Conservation (phyloP, 805 yeast genomes). For the Wickerhamiella bombiphila region DNA sequence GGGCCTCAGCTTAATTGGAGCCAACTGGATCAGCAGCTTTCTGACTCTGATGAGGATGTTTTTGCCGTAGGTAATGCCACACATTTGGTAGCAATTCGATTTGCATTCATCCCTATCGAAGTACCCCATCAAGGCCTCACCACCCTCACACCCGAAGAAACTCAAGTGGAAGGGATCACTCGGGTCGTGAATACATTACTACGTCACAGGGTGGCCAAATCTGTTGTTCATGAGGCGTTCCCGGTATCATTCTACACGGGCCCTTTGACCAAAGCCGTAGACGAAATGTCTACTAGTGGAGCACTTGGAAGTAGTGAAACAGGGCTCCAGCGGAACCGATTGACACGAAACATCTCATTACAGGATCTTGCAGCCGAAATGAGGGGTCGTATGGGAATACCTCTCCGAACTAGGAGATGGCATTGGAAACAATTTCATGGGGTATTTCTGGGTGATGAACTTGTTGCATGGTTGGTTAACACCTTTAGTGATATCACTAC, state of each 20-base stretch:
- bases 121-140: slow-evolving; percentile 44
- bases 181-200: slow-evolving; percentile 12
- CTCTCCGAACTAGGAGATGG: slow-evolving; percentile 73
- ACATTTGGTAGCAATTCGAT: slow-evolving; percentile 53
- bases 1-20: slow-evolving; percentile 55
- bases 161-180: slow-evolving; percentile 73
- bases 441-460: slow-evolving; percentile 73
- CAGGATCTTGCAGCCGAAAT: slow-evolving; percentile 46
- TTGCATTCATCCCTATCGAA: slow-evolving; percentile 72
- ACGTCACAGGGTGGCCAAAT: slow-evolving; percentile 11
- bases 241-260: slow-evolving; percentile 68
- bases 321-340: slow-evolving; percentile 13
- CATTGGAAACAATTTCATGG: slow-evolving; percentile 66
- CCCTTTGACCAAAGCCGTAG: slow-evolving; percentile 51
- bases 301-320: slow-evolving; percentile 25
- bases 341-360: slow-evolving; percentile 29
- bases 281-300: slow-evolving; percentile 24
- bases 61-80: slow-evolving; percentile 34
- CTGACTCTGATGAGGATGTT: slow-evolving; percentile 72
- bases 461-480: slow-evolving; percentile 74
- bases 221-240: slow-evolving; percentile 8
- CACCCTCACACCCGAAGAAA: slow-evolving; percentile 63
- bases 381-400: slow-evolving; percentile 48
- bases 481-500: slow-evolving; percentile 66
- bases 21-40: slow-evolving; percentile 74